Percentiles rank a stretch among this genome's conserved stretches.
Conservation (phyloP, 441 rosid species). For the Erysimum cheiri region DNA sequence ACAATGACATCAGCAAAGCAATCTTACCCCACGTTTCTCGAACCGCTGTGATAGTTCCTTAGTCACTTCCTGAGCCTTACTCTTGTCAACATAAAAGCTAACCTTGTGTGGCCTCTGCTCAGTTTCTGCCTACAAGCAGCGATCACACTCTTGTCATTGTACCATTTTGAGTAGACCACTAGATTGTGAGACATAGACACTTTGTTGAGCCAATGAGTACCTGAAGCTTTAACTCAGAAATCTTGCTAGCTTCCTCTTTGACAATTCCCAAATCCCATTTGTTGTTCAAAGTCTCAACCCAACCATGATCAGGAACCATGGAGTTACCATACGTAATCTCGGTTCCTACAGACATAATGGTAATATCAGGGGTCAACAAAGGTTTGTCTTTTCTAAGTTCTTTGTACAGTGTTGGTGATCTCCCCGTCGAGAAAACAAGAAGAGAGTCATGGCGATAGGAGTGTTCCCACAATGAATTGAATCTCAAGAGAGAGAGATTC, state of each 20-base stretch:
- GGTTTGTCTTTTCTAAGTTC: constrained; percentile 85
- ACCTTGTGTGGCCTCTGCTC: constrained; percentile 88
- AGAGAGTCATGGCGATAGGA: constrained; percentile 80
- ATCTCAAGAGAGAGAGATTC: constrained; percentile 81
- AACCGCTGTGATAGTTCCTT: constrained; percentile 60
- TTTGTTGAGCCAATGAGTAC: constrained; percentile 43
- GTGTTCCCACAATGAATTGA: constrained; percentile 90
- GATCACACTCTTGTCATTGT: constrained; percentile 24
- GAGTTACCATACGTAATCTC: constrained; percentile 84
- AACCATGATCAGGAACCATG: constrained; percentile 84
- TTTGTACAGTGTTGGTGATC: constrained; percentile 87
- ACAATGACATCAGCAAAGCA: background rate
- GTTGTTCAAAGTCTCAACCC: constrained; percentile 76
- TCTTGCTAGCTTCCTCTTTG: constrained; percentile 73
- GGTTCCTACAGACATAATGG: constrained; percentile 94
- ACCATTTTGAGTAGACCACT: constrained; percentile 26
- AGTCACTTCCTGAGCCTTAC: constrained; percentile 66
- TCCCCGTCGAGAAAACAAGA: constrained; percentile 94
- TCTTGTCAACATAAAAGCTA: constrained; percentile 82
- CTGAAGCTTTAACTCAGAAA: constrained; percentile 85
- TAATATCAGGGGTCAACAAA: constrained; percentile 86
- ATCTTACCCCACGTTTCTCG: constrained; percentile 66
- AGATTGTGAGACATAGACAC: constrained; percentile 26
- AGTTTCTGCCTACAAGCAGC: constrained; percentile 68
- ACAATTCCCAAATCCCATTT: constrained; percentile 78